These are phyloP conservation scores for Heteromeles arbutifolia DNA, from an alignment of 306 rosid species.

Conservation along the genomic window DNA sequence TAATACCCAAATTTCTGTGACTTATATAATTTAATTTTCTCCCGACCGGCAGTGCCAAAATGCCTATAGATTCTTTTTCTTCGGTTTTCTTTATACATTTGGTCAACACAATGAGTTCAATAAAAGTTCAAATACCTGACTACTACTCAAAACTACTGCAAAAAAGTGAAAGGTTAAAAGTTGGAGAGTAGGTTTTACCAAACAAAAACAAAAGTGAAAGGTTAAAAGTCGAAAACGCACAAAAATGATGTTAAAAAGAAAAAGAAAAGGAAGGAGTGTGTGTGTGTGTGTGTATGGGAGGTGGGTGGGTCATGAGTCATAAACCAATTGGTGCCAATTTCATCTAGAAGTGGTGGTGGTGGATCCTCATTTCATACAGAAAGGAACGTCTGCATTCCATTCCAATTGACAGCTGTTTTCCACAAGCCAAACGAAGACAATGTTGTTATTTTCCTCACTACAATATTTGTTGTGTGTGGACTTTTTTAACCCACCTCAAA, in stretches of 20 bases:
- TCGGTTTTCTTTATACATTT: not conserved
- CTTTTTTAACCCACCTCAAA: too few species aligned
- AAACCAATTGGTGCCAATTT: conserved; percentile 6
- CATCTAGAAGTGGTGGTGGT: not conserved
- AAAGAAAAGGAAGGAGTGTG: not conserved
- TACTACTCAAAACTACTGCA: not conserved
- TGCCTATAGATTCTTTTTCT: not conserved
- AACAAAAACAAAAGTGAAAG: not conserved
- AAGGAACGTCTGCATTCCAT: not conserved
- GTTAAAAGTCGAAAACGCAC: not conserved
- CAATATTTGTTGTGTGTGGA: too few species aligned
- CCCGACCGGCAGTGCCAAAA: not conserved
- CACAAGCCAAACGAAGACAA: conserved; percentile 8
- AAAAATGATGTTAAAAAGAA: not conserved
- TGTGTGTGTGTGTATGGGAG: not conserved
- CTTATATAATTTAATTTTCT: too few species aligned
- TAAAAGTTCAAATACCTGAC: not conserved
- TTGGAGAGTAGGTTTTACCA: not conserved
- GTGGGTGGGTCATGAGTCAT: conserved; percentile 3
- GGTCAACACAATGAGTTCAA: not conserved
- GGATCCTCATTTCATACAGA: not conserved
- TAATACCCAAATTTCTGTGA: not conserved
- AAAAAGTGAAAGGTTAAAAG: too few species aligned
- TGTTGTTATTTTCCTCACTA: conserved; percentile 6
- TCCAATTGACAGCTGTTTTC: conserved; percentile 7